Evolutionary conservation across 192 early-diverging fungal genomes (phyloP).

Genomic region (Physocladia obscura): DNA sequence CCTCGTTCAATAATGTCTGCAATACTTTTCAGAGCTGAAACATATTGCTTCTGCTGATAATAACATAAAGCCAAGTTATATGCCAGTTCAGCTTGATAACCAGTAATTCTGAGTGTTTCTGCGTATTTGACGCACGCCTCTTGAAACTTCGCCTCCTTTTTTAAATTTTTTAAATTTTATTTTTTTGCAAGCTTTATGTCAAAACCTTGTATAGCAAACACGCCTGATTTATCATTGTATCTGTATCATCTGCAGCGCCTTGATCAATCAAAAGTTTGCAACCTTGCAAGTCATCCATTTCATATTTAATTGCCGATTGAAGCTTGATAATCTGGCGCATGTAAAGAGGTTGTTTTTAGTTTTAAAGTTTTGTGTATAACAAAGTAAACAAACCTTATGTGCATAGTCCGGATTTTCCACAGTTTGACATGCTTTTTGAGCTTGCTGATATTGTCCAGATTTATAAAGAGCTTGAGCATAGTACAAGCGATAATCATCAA

Average conservation of each 20-base stretch:
- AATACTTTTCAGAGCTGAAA: slow-evolving; percentile 59
- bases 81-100: slow-evolving; percentile 55
- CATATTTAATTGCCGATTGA: slow-evolving; percentile 63
- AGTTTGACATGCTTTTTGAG: slow-evolving; percentile 50
- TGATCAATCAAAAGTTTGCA: slow-evolving; percentile 58
- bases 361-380: not conserved
- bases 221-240: slow-evolving; percentile 57
- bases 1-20: slow-evolving; percentile 64
- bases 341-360: not conserved
- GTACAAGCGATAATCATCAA: slow-evolving; percentile 53
- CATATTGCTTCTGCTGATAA: slow-evolving; percentile 57
- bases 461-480: slow-evolving; percentile 60
- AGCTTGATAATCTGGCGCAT: slow-evolving; percentile 53
- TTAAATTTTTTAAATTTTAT: not conserved
- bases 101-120: slow-evolving; percentile 52
- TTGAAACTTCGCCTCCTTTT: slow-evolving; percentile 57
- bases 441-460: slow-evolving; percentile 53
- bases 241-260: slow-evolving; percentile 49
- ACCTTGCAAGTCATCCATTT: slow-evolving; percentile 54
- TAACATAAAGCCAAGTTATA: slow-evolving; percentile 60
- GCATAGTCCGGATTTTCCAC: slow-evolving; percentile 47
- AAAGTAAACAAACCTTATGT: slow-evolving; percentile 36
- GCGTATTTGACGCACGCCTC: slow-evolving; percentile 52
- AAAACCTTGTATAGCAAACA: slow-evolving; percentile 58
- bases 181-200: not conserved